phyloP scores from a whole-genome alignment of 495 filamentous ascomycete genomes.

The Pyrenula aspistea region DNA sequence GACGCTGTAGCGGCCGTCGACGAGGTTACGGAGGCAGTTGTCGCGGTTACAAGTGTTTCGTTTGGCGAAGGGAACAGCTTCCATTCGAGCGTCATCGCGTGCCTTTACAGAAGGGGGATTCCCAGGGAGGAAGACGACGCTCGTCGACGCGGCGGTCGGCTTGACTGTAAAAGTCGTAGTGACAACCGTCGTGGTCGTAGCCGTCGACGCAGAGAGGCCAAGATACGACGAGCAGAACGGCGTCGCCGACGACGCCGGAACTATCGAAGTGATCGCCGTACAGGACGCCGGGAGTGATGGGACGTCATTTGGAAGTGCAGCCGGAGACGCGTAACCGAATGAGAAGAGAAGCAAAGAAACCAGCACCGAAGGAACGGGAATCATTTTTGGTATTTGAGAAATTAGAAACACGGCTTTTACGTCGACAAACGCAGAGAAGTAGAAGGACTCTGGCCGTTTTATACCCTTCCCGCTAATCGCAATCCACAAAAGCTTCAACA shows the following conservation, averaged over 20 bases:
- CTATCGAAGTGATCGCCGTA: neutral
- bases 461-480: no score
- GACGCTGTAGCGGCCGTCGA: neutral
- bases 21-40: neutral
- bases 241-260: neutral
- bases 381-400: no score
- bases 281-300: neutral
- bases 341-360: neutral
- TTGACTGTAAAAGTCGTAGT: neutral
- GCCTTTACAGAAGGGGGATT: conserved; percentile 5
- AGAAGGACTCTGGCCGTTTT: no score
- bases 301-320: neutral
- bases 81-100: conserved; percentile 1
- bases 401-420: no score
- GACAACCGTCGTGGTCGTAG: neutral
- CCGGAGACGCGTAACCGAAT: neutral
- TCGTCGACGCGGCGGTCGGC: conserved; percentile 1
- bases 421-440: no score
- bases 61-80: neutral
- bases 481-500: no score
- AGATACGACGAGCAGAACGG: neutral
- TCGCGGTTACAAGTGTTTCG: neutral
- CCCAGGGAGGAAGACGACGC: conserved; percentile 5
- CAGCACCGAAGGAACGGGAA: no score
- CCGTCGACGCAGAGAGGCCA: neutral